These are phyloP conservation scores for Forsythia viridissima DNA, from an alignment of 257 asterid genomes.

Conservation along the genomic window DNA sequence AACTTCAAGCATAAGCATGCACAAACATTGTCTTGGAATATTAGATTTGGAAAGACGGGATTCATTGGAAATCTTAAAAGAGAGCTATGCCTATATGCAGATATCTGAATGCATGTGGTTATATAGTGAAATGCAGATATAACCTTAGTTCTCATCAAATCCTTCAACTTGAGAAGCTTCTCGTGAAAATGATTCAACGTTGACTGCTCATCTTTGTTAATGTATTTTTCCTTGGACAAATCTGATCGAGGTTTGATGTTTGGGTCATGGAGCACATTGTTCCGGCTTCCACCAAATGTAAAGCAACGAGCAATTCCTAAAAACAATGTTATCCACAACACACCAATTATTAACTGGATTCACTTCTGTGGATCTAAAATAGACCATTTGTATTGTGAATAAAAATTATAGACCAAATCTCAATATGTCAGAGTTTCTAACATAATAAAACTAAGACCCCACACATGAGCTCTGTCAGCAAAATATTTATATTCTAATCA, in stretches of 20 bases:
- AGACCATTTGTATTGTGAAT: neutral
- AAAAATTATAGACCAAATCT: neutral
- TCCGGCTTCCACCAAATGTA: conserved; percentile 91
- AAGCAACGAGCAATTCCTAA: conserved; percentile 94
- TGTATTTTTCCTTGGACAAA: conserved; percentile 79
- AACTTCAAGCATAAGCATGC: neutral
- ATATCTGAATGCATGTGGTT: neutral
- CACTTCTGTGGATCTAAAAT: neutral
- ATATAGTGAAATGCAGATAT: neutral
- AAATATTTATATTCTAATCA: neutral
- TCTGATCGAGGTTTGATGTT: conserved; percentile 66
- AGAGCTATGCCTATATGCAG: neutral
- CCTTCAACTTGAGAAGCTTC: conserved; percentile 88
- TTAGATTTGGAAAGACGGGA: neutral
- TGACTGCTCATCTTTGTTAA: conserved; percentile 90
- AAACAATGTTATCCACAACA: conserved; percentile 12
- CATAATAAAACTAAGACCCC: no score
- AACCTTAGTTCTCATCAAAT: conserved; percentile 87
- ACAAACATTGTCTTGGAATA: no score
- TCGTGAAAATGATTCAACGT: conserved; percentile 95
- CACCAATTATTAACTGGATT: neutral
- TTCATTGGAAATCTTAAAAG: neutral
- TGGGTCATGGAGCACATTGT: conserved; percentile 76
- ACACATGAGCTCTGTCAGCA: neutral
- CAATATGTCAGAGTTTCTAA: neutral